Base-by-base conservation (phyloP, 164 flowering plant genomes). In the Saururus chinensis region DNA sequence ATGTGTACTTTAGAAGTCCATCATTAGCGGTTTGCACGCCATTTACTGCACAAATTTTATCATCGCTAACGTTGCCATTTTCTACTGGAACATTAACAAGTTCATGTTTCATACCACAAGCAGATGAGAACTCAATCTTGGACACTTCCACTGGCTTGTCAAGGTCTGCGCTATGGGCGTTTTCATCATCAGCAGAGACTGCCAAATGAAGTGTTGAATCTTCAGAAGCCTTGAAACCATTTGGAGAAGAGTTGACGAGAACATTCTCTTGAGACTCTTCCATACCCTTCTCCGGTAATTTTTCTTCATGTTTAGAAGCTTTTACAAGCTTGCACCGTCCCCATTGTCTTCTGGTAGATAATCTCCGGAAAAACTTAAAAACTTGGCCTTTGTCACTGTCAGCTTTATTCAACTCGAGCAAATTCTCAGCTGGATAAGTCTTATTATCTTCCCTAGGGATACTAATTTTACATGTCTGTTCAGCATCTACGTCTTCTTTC, bases 1-100 rank as follows among this genome's bases (percentile, higher is more conserved):
- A 91, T 63, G 93, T 91, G 64, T 83, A 86, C 71, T 83, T 88
- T 30, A 88, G 74, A 60, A 72, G 59, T 70, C 68, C 83, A 56
- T 79, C 83, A 59, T 70, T 69, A 45, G 22, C 45, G 55, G 77
- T 53, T 68, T 68, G 75, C 59, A 68, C 20, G 12, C 12, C 72
- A 58, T 54, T 51, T 41, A 21, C 51, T 56, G 70, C 72, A 64
- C 73, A 57, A 51, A 49, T 42, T 61, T 78, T 75, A 11, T 40
- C 37, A 65, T 70, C 74, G 61, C 69, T 58, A 41, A 24, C 24
- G 62, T 64, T 66, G 60, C 73, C 64, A 48, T 63, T 64, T 4
- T 16, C 57, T 21, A 60, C 48, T 52, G 71, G 61, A 21, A 26
- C 63, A 58, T 70, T 74, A 51, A 52, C 60, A 8, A 54, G 56